These are phyloP conservation scores for Salix arbutifolia DNA, from an alignment of 345 rosid genomes.

Conservation along the genomic window DNA sequence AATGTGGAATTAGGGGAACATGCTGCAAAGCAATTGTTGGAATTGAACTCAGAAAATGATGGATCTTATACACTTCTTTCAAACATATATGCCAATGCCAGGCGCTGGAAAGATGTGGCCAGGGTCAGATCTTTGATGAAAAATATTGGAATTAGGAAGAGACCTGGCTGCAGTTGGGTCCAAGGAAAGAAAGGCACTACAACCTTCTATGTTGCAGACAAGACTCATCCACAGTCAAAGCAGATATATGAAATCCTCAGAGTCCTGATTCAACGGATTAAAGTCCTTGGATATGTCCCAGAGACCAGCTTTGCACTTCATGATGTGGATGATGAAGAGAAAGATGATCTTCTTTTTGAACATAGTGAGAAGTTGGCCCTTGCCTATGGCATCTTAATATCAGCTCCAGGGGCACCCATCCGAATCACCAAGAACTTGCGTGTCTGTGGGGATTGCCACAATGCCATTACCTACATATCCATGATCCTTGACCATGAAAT, in stretches of 20 bases:
- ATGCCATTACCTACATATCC: conserved; percentile 63
- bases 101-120: conserved; percentile 84
- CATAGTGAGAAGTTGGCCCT: conserved; percentile 91
- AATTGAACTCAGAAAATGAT: conserved; percentile 53
- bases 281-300: conserved; percentile 75
- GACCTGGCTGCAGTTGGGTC: conserved; percentile 91
- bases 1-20: conserved; percentile 78
- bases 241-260: conserved; percentile 54
- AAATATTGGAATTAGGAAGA: conserved; percentile 57
- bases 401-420: conserved; percentile 55
- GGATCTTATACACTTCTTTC: conserved; percentile 78
- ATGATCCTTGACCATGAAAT: conserved; percentile 62
- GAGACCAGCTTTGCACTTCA: conserved; percentile 77
- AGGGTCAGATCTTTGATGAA: conserved; percentile 67
- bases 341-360: conserved; percentile 64
- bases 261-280: conserved; percentile 55
- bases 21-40: conserved; percentile 46
- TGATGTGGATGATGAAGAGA: conserved; percentile 89
- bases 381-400: conserved; percentile 60
- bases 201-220: conserved; percentile 73
- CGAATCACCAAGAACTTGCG: conserved; percentile 75
- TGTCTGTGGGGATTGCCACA: conserved; percentile 82
- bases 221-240: conserved; percentile 47
- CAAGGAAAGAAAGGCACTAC: conserved; percentile 73
- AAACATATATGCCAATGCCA: conserved; percentile 72